phyloP scores from a whole-genome alignment of 345 rosid genomes.

The Schrenkiella parvula region DNA sequence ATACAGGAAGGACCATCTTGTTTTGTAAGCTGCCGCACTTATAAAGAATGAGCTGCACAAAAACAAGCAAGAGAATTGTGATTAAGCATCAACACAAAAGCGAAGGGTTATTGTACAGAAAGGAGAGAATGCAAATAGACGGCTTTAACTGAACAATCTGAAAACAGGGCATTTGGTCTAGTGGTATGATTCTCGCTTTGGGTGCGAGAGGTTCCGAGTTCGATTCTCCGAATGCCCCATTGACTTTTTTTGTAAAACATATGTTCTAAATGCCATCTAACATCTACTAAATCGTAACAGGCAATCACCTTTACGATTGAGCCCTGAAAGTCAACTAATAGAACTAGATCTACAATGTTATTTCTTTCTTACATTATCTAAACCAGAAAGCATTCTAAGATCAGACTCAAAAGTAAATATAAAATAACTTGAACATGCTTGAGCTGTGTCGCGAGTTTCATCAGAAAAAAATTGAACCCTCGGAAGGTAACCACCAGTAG shows the following conservation, averaged over 20 bases:
- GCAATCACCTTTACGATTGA: background rate
- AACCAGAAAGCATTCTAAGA: no score
- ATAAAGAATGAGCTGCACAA: background rate
- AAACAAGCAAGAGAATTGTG: background rate
- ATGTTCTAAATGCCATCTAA: no score
- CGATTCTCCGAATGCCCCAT: constrained; percentile 60
- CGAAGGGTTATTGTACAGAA: background rate
- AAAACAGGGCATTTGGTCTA: constrained; percentile 68
- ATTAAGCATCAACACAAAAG: background rate
- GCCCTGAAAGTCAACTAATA: background rate
- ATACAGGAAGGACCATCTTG: background rate
- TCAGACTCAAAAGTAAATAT: background rate
- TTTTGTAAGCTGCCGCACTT: background rate
- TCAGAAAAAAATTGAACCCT: background rate
- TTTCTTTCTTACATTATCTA: no score
- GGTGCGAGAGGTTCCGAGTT: constrained; percentile 80
- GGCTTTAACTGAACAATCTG: background rate
- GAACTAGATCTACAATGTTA: background rate
- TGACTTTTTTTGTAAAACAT: background rate
- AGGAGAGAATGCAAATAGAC: background rate
- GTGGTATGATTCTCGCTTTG: constrained; percentile 87
- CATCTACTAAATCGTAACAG: no score
- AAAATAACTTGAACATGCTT: background rate
- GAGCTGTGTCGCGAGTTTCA: background rate
- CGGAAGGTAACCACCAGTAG: background rate